Conservation (phyloP, 352 stramenopile species). For the Plasmopara viticola region DNA sequence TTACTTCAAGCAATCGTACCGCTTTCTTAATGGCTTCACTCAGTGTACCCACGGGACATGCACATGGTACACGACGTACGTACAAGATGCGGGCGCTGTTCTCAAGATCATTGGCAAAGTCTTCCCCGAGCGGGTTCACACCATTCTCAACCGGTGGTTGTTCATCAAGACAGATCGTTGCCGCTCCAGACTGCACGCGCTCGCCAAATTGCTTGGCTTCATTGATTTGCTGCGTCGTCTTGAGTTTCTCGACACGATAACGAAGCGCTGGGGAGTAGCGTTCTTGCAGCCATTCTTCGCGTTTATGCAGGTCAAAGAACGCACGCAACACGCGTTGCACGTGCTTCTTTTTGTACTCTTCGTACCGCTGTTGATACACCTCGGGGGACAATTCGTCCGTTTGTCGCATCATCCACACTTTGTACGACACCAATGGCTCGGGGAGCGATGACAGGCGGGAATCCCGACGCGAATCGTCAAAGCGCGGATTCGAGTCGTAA, state of each 20-base stretch:
- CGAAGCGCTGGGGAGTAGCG: constrained; percentile 76
- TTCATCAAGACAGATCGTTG: constrained; percentile 66
- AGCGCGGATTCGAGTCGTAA: constrained; percentile 21
- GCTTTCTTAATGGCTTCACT: constrained; percentile 81
- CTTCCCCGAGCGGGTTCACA: constrained; percentile 25
- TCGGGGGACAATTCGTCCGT: constrained; percentile 73
- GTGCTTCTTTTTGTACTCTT: constrained; percentile 88
- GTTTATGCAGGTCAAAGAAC: constrained; percentile 84
- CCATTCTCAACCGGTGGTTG: constrained; percentile 11
- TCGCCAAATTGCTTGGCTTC: constrained; percentile 75
- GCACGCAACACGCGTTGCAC: constrained; percentile 64
- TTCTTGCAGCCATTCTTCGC: constrained; percentile 82
- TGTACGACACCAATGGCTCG: constrained; percentile 79
- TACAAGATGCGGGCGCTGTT: constrained; percentile 72
- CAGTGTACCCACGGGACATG: constrained; percentile 57
- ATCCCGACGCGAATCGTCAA: constrained; percentile 20
- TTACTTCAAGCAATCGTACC: constrained; percentile 23
- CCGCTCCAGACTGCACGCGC: constrained; percentile 40
- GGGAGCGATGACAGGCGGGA: constrained; percentile 24
- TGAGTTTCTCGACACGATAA: constrained; percentile 55
- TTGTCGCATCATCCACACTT: constrained; percentile 86
- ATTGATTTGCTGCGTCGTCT: constrained; percentile 56
- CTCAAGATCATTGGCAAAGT: constrained; percentile 76
- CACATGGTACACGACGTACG: constrained; percentile 73
- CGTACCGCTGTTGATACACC: constrained; percentile 81